Conservation (phyloP, 2,329 filamentous ascomycete genomes). For the Teratosphaeria nubilosa region DNA sequence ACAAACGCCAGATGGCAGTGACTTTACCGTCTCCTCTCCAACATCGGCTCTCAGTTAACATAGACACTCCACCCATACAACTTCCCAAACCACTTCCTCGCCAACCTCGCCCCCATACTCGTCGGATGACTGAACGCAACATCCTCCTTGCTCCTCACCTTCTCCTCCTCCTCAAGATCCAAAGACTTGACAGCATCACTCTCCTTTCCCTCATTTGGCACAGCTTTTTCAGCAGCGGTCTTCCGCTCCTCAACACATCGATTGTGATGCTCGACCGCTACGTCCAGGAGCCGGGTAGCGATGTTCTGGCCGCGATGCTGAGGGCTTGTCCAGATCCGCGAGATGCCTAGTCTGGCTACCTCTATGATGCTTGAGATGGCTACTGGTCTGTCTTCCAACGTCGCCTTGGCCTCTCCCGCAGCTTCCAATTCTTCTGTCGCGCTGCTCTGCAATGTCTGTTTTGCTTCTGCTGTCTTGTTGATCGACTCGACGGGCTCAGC, state of each 20-base stretch:
- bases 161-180: neutral
- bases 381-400: conserved; percentile 9
- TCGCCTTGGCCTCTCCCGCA: conserved; percentile 7
- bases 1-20: too few species aligned
- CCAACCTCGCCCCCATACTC: conserved; percentile 47
- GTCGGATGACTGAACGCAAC: conserved; percentile 60
- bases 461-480: conserved; percentile 7
- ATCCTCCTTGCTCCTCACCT: conserved; percentile 41
- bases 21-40: neutral
- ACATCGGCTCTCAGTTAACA: neutral
- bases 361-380: conserved; percentile 9
- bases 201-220: too few species aligned
- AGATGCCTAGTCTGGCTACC: conserved; percentile 49
- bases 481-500: conserved; percentile 18
- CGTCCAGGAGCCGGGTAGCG: conserved; percentile 47
- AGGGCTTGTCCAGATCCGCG: conserved; percentile 55
- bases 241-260: neutral
- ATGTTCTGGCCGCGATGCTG: conserved; percentile 47
- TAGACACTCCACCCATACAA: conserved; percentile 50
- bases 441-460: neutral
- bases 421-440: conserved; percentile 14
- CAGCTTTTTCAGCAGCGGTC: neutral
- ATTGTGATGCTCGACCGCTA: conserved; percentile 14
- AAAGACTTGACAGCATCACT: neutral
- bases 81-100: conserved; percentile 47